Percentiles rank a stretch among this genome's conserved stretches.
phyloP scores from a whole-genome alignment of 192 early-diverging fungal genomes.

The Pecoramyces ruminantium region DNA sequence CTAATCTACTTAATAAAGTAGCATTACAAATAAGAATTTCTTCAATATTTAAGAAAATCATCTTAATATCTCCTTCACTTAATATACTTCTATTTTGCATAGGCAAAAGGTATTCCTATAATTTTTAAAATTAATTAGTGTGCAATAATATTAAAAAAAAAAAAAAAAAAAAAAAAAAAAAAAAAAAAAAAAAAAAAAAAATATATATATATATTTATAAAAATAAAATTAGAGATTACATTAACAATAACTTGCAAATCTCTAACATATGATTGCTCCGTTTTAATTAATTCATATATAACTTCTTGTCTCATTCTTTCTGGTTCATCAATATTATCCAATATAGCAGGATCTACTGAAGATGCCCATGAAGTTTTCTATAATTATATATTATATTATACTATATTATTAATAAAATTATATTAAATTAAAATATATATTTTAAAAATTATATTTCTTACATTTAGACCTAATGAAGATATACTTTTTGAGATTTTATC shows the following conservation, averaged over 20 bases:
- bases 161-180: neutral
- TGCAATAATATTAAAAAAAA: constrained; percentile 28
- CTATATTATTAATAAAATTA: too few species aligned
- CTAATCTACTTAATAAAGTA: constrained; percentile 48
- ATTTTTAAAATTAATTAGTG: too few species aligned
- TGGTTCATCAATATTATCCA: constrained; percentile 26
- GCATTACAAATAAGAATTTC: constrained; percentile 46
- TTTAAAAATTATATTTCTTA: too few species aligned
- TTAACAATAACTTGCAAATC: constrained; percentile 58
- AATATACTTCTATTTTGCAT: constrained; percentile 23
- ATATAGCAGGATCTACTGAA: constrained; percentile 17
- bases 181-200: too few species aligned
- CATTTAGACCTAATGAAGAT: too few species aligned
- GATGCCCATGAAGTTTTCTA: constrained; percentile 18
- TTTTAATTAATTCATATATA: constrained; percentile 60
- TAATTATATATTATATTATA: neutral
- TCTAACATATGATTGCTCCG: constrained; percentile 54
- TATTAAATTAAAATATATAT: too few species aligned
- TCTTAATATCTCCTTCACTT: constrained; percentile 11
- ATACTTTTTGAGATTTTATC: too few species aligned
- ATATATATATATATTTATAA: too few species aligned
- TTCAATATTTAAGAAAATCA: constrained; percentile 31
- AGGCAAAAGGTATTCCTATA: constrained; percentile 7
- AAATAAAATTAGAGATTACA: constrained; percentile 9
- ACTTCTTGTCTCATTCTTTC: constrained; percentile 66